Evolutionary conservation across 2,329 filamentous ascomycete genomes (phyloP), one percentile per base, ranked within the genome.

Genomic region (Decorospora gaudefroyi): DNA sequence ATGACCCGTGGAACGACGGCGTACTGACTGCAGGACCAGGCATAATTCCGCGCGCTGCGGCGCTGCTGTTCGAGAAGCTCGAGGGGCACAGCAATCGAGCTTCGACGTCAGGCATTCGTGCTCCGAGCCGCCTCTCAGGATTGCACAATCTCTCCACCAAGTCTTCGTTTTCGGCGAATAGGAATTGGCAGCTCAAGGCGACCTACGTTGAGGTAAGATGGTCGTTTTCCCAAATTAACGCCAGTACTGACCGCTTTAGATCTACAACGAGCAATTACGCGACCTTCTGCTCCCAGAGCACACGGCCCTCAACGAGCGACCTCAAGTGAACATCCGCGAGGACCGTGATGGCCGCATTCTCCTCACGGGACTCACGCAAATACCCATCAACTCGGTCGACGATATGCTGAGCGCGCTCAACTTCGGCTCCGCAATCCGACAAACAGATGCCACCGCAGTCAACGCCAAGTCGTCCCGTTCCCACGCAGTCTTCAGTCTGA

Each of bases 391-490:
- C 64, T 96, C 88, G 0, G 87, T 91, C 6, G 91, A 97, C 4
- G 93, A 99, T 68, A 76, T 99, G 34, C 82, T 97, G 71, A 85
- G 84, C 49, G 91, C 90, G 5, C 78, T 99, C 42, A 93, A 91
- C 68, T 92, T 95, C 64, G 93, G 93, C 13, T 99, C 93, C 0
- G 83, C 86, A 16, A 95, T 99, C 65, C 87, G 93, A 49, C 93
- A 99, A 68, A 99, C 93, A 0, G 93, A 99, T 72, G 87, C 93
- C 16, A 99, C 93, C 2, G 93, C 92, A 3, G 93, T 97, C 65
- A 99, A 99, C 67, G 93, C 92, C 29, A 92, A 96, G 67, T 99
- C 93, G 0, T 99, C 93, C 8, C 90, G 93, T 53, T 99, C 93
- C 1, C 93, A 99, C 69, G 93, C 93, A 22, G 91, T 99, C 19